Evolutionary conservation across 208 protist genomes (phyloP).

Genomic region (Acanthamoeba castellanii): DNA sequence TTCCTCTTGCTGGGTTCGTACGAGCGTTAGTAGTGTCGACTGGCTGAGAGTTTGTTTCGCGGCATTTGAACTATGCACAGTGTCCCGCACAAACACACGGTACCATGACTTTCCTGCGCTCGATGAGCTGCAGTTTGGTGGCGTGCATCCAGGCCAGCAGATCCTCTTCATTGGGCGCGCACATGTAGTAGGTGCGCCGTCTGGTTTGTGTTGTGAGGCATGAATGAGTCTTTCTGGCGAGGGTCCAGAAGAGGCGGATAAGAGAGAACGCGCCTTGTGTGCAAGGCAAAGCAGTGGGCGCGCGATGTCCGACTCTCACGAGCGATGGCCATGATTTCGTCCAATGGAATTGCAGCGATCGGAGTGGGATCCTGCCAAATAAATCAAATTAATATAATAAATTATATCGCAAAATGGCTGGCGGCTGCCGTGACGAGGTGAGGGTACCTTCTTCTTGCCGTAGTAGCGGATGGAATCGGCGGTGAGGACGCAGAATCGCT

Average conservation of each 20-base stretch:
- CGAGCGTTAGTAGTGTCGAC: too few species aligned
- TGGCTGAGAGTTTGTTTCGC: too few species aligned
- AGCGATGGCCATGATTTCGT: neutral
- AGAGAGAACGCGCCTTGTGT: neutral
- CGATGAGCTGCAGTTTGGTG: neutral
- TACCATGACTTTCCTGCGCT: neutral
- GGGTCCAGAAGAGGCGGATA: too few species aligned
- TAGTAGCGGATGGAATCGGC: neutral
- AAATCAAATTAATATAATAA: too few species aligned
- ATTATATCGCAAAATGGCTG: too few species aligned
- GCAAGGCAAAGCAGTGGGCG: neutral
- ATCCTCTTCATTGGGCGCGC: neutral
- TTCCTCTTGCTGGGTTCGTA: neutral
- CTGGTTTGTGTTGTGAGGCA: too few species aligned
- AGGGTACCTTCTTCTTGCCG: neutral
- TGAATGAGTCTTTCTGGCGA: too few species aligned
- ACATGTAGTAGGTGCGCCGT: neutral
- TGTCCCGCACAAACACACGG: too few species aligned
- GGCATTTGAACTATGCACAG: too few species aligned
- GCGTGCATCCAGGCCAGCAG: constrained; percentile 5
- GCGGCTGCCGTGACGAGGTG: too few species aligned
- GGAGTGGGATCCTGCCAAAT: neutral
- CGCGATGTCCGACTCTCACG: neutral
- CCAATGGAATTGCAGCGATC: neutral
- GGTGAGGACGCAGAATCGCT: neutral